Evolutionary conservation across 352 stramenopile species (phyloP).

Genomic region (Globisporangium megalacanthum): DNA sequence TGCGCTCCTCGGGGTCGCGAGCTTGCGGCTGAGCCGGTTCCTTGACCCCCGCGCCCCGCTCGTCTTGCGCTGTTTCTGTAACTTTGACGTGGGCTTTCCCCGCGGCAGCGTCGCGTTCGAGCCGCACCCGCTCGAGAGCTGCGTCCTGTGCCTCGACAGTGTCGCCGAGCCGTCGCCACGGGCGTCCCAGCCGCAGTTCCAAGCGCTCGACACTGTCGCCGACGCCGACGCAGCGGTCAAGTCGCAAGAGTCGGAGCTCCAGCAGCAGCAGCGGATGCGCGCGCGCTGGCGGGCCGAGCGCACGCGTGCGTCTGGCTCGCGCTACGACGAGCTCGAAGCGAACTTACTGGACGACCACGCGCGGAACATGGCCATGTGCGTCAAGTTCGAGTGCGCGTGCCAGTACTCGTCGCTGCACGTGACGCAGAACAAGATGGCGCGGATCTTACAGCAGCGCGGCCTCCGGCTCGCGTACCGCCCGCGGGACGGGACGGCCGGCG

Average conservation of each 20-base stretch:
- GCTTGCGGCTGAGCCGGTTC: slow-evolving; percentile 66
- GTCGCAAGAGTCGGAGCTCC: slow-evolving; percentile 18
- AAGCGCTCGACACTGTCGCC: slow-evolving; percentile 11
- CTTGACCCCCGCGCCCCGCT: slow-evolving; percentile 63
- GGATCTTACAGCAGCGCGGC: slow-evolving; percentile 49
- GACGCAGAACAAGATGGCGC: slow-evolving; percentile 51
- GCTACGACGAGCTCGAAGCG: slow-evolving; percentile 51
- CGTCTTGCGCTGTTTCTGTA: slow-evolving; percentile 74
- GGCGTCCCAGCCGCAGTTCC: slow-evolving; percentile 3
- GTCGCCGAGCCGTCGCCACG: slow-evolving; percentile 16
- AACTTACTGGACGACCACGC: slow-evolving; percentile 68
- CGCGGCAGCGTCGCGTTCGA: slow-evolving; percentile 27
- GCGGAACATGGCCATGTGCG: slow-evolving; percentile 65
- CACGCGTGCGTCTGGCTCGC: slow-evolving; percentile 3
- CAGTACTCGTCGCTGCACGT: slow-evolving; percentile 56
- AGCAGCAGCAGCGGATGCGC: slow-evolving; percentile 17
- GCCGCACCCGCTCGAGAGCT: slow-evolving; percentile 37
- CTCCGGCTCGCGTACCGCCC: slow-evolving; percentile 44
- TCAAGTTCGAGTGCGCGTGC: slow-evolving; percentile 63
- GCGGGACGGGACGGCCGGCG: slow-evolving; percentile 13
- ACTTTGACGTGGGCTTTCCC: slow-evolving; percentile 69
- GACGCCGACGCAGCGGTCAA: slow-evolving; percentile 12
- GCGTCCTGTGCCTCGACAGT: slow-evolving; percentile 52
- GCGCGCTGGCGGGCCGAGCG: slow-evolving; percentile 11
- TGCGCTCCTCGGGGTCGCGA: slow-evolving; percentile 26